Evolutionary conservation across 345 rosid genomes (phyloP).

Genomic region (Hypericum perforatum): DNA sequence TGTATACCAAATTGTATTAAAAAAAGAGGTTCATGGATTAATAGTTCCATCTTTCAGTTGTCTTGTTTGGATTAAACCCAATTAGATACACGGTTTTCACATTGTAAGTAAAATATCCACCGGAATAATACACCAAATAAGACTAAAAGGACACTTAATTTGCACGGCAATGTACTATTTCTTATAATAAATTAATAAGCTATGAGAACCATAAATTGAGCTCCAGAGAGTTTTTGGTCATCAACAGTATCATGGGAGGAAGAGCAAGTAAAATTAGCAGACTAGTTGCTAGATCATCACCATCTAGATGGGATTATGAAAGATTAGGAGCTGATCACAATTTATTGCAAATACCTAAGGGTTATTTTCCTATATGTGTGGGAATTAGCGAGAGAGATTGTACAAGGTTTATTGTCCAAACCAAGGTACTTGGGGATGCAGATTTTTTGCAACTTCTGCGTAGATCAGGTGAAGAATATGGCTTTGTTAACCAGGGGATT

Average conservation of each 20-base stretch:
- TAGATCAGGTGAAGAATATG: constrained; percentile 35
- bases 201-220: no score
- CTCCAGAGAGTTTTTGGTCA: no score
- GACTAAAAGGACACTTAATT: no score
- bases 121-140: no score
- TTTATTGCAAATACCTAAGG: constrained; percentile 15
- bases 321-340: not conserved
- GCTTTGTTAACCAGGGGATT: constrained; percentile 23
- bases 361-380: constrained; percentile 25
- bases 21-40: no score
- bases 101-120: no score
- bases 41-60: no score
- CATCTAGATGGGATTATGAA: constrained; percentile 1
- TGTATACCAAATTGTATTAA: no score
- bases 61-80: no score
- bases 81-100: no score
- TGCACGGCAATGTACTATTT: no score
- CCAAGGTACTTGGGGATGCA: constrained; percentile 16
- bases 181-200: no score
- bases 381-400: constrained; percentile 12
- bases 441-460: constrained; percentile 25
- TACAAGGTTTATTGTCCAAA: constrained; percentile 22
- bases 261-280: constrained; percentile 17
- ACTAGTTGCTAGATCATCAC: not conserved
- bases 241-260: constrained; percentile 12